Conservation (phyloP, 495 filamentous ascomycete genomes). For the Bombardia bombarda region DNA sequence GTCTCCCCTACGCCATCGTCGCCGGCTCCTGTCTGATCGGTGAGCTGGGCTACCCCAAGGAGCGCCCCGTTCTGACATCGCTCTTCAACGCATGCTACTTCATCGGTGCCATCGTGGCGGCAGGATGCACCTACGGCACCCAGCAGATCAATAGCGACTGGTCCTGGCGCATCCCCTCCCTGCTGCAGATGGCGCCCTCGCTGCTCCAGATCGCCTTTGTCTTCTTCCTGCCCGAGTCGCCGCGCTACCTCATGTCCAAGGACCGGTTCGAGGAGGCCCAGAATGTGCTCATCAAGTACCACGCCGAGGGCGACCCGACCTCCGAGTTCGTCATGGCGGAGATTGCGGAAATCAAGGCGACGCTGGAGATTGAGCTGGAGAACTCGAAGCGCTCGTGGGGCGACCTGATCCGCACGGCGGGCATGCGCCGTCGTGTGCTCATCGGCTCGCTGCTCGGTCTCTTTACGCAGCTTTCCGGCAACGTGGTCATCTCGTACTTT, state of each 20-base stretch:
- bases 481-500: slow-evolving; percentile 55
- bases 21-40: slow-evolving; percentile 55
- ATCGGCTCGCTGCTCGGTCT: slow-evolving; percentile 51
- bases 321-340: slow-evolving; percentile 52
- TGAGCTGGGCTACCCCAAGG: slow-evolving; percentile 58
- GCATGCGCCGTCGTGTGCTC: slow-evolving; percentile 48
- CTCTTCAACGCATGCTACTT: slow-evolving; percentile 62
- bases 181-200: slow-evolving; percentile 47
- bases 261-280: slow-evolving; percentile 51
- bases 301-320: slow-evolving; percentile 50
- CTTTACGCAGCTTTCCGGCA: slow-evolving; percentile 58
- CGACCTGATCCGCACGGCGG: slow-evolving; percentile 46
- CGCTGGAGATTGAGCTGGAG: slow-evolving; percentile 50
- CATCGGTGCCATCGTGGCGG: slow-evolving; percentile 53
- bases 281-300: slow-evolving; percentile 49
- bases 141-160: slow-evolving; percentile 47
- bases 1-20: slow-evolving; percentile 55
- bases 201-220: slow-evolving; percentile 49
- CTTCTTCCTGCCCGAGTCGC: slow-evolving; percentile 52
- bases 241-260: slow-evolving; percentile 51
- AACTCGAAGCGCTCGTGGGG: slow-evolving; percentile 47
- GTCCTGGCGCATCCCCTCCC: slow-evolving; percentile 58
- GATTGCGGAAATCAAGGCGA: slow-evolving; percentile 51
- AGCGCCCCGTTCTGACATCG: slow-evolving; percentile 54
- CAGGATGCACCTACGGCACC: slow-evolving; percentile 50